A percentile compares a stretch with the other conserved stretches of the same genome.
Conservation (phyloP, 352 stramenopile species). For the Pseudoperonospora humuli region DNA sequence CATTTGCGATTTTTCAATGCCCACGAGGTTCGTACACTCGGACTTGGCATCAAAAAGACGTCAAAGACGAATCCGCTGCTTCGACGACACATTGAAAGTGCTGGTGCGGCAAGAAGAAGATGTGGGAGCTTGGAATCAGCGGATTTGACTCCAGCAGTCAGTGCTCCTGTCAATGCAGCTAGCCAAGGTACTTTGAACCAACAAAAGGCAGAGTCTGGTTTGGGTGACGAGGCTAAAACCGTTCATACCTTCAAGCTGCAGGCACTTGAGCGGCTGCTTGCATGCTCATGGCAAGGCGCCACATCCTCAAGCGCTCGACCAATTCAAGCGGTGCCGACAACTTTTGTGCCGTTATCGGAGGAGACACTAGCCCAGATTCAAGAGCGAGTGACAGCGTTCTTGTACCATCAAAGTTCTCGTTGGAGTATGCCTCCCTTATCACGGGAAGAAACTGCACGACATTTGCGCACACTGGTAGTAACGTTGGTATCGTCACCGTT, state of each 20-base stretch:
- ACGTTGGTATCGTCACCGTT: conserved; percentile 24
- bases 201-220: conserved; percentile 8
- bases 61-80: too few species aligned
- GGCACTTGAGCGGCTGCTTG: conserved; percentile 40
- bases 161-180: too few species aligned
- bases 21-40: too few species aligned
- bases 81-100: too few species aligned
- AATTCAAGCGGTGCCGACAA: too few species aligned
- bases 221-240: conserved; percentile 22
- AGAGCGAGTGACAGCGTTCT: conserved; percentile 40
- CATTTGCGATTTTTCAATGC: too few species aligned
- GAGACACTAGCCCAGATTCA: conserved; percentile 34
- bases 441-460: conserved; percentile 39
- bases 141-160: too few species aligned
- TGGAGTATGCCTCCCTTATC: conserved; percentile 43
- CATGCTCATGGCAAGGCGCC: conserved; percentile 15
- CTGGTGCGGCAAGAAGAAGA: too few species aligned
- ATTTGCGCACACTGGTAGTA: conserved; percentile 34
- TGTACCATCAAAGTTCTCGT: conserved; percentile 50
- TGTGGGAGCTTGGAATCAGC: too few species aligned
- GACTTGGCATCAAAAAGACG: too few species aligned
- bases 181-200: too few species aligned
- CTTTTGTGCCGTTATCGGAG: too few species aligned
- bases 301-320: conserved; percentile 5
- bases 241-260: conserved; percentile 55